Evolutionary conservation across 2,329 filamentous ascomycete species (phyloP).

Genomic region (Stachybotrys echinatus): DNA sequence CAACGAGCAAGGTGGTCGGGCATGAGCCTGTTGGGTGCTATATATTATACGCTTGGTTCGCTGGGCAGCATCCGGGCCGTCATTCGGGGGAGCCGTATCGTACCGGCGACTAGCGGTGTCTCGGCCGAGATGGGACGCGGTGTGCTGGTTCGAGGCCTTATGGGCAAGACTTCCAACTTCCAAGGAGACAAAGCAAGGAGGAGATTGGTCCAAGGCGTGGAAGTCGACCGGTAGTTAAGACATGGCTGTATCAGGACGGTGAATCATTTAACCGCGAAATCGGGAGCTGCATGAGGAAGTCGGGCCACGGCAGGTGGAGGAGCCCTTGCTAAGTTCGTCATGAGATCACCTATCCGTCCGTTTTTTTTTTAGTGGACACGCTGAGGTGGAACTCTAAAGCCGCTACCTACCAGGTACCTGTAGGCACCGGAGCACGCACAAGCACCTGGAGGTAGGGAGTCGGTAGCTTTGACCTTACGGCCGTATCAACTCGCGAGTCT

Average conservation of each 20-base stretch:
- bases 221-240: too few relatives aligned
- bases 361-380: neutral
- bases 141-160: too few relatives aligned
- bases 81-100: neutral
- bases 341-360: neutral
- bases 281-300: neutral
- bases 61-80: neutral
- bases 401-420: neutral
- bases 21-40: neutral
- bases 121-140: neutral
- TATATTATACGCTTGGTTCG: too few relatives aligned
- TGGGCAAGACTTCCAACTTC: too few relatives aligned
- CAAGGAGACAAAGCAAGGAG: too few relatives aligned
- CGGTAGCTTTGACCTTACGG: too few relatives aligned
- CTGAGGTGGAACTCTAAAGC: neutral
- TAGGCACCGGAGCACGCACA: too few relatives aligned
- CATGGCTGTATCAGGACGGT: neutral
- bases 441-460: too few relatives aligned
- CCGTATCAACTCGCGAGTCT: too few relatives aligned
- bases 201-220: neutral
- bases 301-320: neutral
- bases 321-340: neutral
- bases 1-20: neutral
- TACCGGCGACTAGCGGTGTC: neutral
- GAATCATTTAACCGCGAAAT: neutral